Conservation (phyloP, 495 filamentous ascomycete species). For the Talaromyces proteolyticus region DNA sequence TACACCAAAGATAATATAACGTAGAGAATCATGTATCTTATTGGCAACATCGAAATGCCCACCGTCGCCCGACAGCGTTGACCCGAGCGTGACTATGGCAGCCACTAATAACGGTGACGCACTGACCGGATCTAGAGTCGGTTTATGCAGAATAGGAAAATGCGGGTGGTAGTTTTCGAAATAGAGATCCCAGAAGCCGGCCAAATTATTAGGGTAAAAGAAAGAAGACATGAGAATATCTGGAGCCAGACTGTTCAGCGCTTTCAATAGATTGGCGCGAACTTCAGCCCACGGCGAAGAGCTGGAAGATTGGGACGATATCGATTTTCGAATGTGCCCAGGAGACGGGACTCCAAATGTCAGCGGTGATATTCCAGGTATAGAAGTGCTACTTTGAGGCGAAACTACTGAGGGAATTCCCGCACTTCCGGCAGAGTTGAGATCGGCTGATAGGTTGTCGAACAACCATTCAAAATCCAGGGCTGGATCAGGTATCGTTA, state of each 20-base stretch:
- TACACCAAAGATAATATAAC: conserved; percentile 4
- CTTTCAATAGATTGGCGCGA: not conserved
- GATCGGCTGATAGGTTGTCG: conserved; percentile 8
- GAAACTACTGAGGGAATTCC: conserved; percentile 3
- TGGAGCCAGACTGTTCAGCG: not conserved
- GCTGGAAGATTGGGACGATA: not conserved
- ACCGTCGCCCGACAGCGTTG: not conserved
- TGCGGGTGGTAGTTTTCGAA: conserved; percentile 15
- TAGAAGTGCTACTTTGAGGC: conserved; percentile 1
- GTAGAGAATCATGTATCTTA: not conserved
- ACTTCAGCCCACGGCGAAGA: not conserved
- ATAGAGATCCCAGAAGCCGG: conserved; percentile 8
- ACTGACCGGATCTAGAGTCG: not conserved
- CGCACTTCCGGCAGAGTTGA: conserved; percentile 3
- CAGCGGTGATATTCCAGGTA: conserved; percentile 9
- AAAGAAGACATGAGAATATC: not conserved
- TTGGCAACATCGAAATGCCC: not conserved
- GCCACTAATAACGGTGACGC: conserved; percentile 1
- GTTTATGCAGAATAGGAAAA: conserved; percentile 12
- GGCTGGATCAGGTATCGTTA: conserved; percentile 8
- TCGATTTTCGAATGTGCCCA: conserved; percentile 1
- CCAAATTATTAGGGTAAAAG: conserved; percentile 4
- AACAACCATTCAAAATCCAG: conserved; percentile 13
- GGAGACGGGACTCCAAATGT: conserved; percentile 2
- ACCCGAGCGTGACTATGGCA: conserved; percentile 3